phyloP scores from a whole-genome alignment of 768 basidiomycete species.

The Lactarius hengduanensis region DNA sequence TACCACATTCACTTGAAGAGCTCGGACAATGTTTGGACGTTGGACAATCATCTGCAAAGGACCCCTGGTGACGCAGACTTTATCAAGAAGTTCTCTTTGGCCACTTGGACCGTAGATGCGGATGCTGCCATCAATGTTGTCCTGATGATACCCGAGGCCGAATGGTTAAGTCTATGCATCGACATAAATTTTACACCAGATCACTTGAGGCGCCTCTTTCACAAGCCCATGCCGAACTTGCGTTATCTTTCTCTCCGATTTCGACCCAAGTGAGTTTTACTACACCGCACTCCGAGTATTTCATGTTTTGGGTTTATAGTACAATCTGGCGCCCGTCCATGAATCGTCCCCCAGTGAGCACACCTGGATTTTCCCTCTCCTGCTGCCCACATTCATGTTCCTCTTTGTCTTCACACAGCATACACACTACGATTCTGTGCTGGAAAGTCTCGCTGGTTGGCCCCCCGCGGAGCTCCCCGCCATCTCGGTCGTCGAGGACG shows the following conservation, averaged over 20 bases:
- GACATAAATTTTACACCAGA: constrained; percentile 76
- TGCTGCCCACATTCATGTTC: too few species aligned
- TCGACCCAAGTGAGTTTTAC: constrained; percentile 67
- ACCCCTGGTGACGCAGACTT: constrained; percentile 31
- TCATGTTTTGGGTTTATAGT: constrained; percentile 35
- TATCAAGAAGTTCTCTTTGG: constrained; percentile 45
- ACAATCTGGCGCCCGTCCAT: constrained; percentile 26
- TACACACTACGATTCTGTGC: constrained; percentile 66
- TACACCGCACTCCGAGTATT: too few species aligned
- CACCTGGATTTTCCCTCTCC: constrained; percentile 44
- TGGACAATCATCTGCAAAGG: constrained; percentile 56
- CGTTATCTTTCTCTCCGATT: constrained; percentile 65
- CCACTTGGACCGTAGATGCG: constrained; percentile 45
- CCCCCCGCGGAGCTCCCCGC: constrained; percentile 43
- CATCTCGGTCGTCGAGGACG: constrained; percentile 62
- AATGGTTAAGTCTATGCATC: constrained; percentile 58
- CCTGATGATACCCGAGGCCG: constrained; percentile 38
- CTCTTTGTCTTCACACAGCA: constrained; percentile 32
- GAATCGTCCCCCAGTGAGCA: constrained; percentile 44
- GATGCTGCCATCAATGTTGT: constrained; percentile 68
- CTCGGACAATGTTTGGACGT: constrained; percentile 50
- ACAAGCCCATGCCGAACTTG: constrained; percentile 47
- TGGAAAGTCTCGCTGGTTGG: constrained; percentile 67
- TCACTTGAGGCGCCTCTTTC: constrained; percentile 69
- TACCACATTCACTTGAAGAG: constrained; percentile 28